Conservation (phyloP, 768 basidiomycete species). For the Boletus rubropictus region DNA sequence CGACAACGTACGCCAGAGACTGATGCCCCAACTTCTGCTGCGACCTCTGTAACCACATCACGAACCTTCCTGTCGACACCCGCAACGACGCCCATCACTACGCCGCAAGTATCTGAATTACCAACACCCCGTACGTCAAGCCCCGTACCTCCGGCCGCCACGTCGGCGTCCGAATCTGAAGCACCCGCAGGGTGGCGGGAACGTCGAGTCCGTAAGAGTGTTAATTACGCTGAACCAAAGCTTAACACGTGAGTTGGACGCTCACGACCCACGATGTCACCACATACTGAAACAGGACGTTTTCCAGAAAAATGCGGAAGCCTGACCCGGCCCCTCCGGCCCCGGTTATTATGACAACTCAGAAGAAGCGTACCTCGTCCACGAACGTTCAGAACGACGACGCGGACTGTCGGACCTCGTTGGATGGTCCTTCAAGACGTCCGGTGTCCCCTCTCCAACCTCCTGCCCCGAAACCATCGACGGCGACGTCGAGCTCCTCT, state of each 20-base stretch:
- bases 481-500: slow-evolving; percentile 32
- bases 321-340: slow-evolving; percentile 51
- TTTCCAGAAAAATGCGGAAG: slow-evolving; percentile 79
- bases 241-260: slow-evolving; percentile 66
- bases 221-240: slow-evolving; percentile 86
- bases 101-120: slow-evolving; percentile 33
- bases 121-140: slow-evolving; percentile 51
- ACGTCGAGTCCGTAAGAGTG: slow-evolving; percentile 65
- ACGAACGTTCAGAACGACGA: slow-evolving; percentile 33
- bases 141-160: slow-evolving; percentile 34
- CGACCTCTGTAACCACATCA: slow-evolving; percentile 31
- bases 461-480: slow-evolving; percentile 35
- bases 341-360: slow-evolving; percentile 23
- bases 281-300: slow-evolving; percentile 5
- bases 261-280: not conserved
- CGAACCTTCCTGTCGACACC: slow-evolving; percentile 41
- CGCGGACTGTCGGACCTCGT: slow-evolving; percentile 35
- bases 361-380: slow-evolving; percentile 42
- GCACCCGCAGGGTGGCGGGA: slow-evolving; percentile 34
- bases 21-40: slow-evolving; percentile 33
- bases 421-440: slow-evolving; percentile 32
- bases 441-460: slow-evolving; percentile 27
- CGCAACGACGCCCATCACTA: slow-evolving; percentile 36
- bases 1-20: slow-evolving; percentile 34
- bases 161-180: slow-evolving; percentile 31